A percentile compares a stretch with the other conserved stretches of the same genome.
Conservation (phyloP, 2,329 filamentous ascomycete species). For the Hypomyces perniciosus region DNA sequence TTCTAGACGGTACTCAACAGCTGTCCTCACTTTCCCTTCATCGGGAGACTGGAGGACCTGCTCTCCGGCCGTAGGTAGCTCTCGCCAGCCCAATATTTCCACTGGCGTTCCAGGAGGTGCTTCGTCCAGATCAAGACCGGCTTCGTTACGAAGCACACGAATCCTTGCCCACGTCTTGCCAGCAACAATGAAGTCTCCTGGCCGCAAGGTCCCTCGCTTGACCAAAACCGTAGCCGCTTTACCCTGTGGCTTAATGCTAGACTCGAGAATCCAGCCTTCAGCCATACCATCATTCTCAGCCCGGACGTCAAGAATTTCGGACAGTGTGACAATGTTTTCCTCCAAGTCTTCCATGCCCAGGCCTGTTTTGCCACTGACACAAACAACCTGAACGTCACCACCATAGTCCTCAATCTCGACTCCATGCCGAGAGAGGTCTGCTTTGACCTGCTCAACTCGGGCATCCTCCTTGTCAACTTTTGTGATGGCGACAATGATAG, state of each 20-base stretch:
- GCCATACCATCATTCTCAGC: conserved; percentile 70
- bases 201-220: conserved; percentile 74
- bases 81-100: conserved; percentile 91
- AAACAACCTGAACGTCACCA: conserved; percentile 87
- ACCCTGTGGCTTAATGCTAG: conserved; percentile 76
- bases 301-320: conserved; percentile 85
- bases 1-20: conserved; percentile 70
- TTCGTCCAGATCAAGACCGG: conserved; percentile 63
- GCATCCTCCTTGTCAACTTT: conserved; percentile 89
- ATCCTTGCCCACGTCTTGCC: conserved; percentile 84
- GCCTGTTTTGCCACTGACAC: conserved; percentile 89
- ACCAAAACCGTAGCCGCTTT: conserved; percentile 86
- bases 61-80: conserved; percentile 75
- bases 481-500: conserved; percentile 96
- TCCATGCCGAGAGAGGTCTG: conserved; percentile 74
- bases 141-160: conserved; percentile 79
- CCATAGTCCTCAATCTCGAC: conserved; percentile 93
- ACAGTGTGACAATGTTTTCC: conserved; percentile 78
- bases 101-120: conserved; percentile 85
- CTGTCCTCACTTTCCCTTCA: conserved; percentile 72
- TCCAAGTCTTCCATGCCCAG: conserved; percentile 87
- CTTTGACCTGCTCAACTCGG: conserved; percentile 76
- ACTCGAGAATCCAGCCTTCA: conserved; percentile 93
- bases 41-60: conserved; percentile 76
- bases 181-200: conserved; percentile 79